These are phyloP conservation scores for Candida qinlingensis DNA, from an alignment of 805 yeast genomes.

Conservation along the genomic window DNA sequence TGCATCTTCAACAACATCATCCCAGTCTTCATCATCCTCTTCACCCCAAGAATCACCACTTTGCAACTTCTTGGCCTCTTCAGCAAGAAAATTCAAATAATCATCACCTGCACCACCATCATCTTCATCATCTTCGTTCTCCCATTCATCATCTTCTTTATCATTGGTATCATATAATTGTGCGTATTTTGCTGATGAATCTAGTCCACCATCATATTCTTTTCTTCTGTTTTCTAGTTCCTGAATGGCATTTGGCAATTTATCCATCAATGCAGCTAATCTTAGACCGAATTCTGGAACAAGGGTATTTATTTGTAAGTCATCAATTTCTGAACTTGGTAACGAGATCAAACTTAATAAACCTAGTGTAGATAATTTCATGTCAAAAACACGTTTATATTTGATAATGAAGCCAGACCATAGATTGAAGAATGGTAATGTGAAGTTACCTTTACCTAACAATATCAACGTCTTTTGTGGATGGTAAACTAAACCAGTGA, in stretches of 20 bases:
- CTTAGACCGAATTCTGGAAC: constrained; percentile 46
- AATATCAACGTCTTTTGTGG: constrained; percentile 46
- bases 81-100: constrained; percentile 43
- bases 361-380: constrained; percentile 71
- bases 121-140: constrained; percentile 29
- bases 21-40: constrained; percentile 51
- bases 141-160: constrained; percentile 25
- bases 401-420: constrained; percentile 59
- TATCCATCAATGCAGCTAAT: constrained; percentile 47
- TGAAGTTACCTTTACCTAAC: constrained; percentile 39
- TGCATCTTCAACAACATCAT: constrained; percentile 79
- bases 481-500: constrained; percentile 60
- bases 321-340: constrained; percentile 24
- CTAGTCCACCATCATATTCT: constrained; percentile 28
- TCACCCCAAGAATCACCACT: constrained; percentile 29
- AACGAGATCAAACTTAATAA: constrained; percentile 42
- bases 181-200: neutral
- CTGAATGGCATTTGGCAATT: constrained; percentile 68
- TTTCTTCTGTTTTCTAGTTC: constrained; percentile 57
- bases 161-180: constrained; percentile 26
- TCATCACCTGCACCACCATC: constrained; percentile 34
- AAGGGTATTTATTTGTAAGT: constrained; percentile 31
- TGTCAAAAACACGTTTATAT: constrained; percentile 70
- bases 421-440: constrained; percentile 46
- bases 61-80: constrained; percentile 36